Conservation (phyloP, 2,329 filamentous ascomycete genomes). For the Neophaeococcomyces mojaviensis region DNA sequence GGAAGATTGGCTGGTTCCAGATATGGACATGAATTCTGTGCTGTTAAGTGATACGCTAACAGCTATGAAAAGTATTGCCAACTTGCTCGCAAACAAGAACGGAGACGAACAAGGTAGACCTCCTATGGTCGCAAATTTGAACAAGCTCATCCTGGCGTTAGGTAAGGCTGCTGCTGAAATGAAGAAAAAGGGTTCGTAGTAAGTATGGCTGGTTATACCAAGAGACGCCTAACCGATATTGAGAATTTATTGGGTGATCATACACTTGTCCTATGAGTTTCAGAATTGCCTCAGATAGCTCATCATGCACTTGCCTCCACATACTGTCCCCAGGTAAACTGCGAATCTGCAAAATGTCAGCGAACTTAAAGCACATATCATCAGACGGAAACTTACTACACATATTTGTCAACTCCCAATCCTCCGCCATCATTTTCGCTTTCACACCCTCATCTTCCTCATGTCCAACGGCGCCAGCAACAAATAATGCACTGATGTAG, state of each 20-base stretch:
- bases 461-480: slow-evolving; percentile 50
- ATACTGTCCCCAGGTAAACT: too few relatives aligned
- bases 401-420: slow-evolving; percentile 45
- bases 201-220: too few relatives aligned
- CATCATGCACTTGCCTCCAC: too few relatives aligned
- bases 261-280: too few relatives aligned
- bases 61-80: slow-evolving; percentile 37
- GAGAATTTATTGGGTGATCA: too few relatives aligned
- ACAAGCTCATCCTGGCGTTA: slow-evolving; percentile 46
- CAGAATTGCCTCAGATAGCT: too few relatives aligned
- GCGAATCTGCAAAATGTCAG: too few relatives aligned
- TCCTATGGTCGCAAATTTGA: slow-evolving; percentile 60
- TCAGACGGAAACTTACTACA: too few relatives aligned
- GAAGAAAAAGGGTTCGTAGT: not conserved
- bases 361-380: too few relatives aligned
- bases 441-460: slow-evolving; percentile 38
- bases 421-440: slow-evolving; percentile 48
- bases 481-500: slow-evolving; percentile 59
- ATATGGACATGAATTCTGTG: not conserved
- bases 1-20: not conserved
- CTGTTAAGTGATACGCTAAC: slow-evolving; percentile 8
- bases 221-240: too few relatives aligned
- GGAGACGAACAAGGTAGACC: slow-evolving; percentile 40
- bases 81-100: slow-evolving; percentile 30
- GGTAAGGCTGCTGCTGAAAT: slow-evolving; percentile 14